Evolutionary conservation across 257 asterid species (phyloP).

Genomic region (Ehretia macrophylla): DNA sequence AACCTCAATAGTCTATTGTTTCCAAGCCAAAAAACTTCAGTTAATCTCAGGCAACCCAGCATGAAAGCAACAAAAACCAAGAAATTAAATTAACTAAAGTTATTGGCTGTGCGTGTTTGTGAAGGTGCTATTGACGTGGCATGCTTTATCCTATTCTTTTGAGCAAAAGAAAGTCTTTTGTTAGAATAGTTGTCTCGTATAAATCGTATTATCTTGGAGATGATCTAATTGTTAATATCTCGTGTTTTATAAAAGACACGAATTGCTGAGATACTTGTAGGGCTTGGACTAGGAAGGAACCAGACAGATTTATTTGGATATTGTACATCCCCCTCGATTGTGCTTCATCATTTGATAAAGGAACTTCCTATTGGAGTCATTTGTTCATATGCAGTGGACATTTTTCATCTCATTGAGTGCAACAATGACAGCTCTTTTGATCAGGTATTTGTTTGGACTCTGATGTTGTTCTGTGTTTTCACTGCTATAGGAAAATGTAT

Average conservation of each 20-base stretch:
- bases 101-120: no score
- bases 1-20: no score
- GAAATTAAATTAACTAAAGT: no score
- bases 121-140: no score
- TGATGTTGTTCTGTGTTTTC: conserved; percentile 11
- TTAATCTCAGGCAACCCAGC: no score
- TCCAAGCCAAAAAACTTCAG: no score
- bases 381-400: conserved; percentile 56
- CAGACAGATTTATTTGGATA: conserved; percentile 45
- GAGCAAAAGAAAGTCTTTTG: no score
- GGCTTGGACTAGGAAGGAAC: conserved; percentile 60
- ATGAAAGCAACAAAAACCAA: no score
- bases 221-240: conserved; percentile 1
- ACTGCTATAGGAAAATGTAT: conserved; percentile 18
- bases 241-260: conserved; percentile 30
- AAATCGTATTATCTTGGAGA: no score
- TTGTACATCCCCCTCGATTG: conserved; percentile 46
- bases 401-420: conserved; percentile 58
- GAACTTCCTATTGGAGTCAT: conserved; percentile 64
- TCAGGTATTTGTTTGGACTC: conserved; percentile 49
- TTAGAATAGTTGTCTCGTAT: no score
- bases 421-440: conserved; percentile 54
- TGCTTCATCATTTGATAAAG: conserved; percentile 68
- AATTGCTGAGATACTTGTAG: conserved; percentile 43
- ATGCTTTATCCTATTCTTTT: no score